Conservation (phyloP, 169 alveolate genomes). For the Plasmodium cynomolgi region DNA sequence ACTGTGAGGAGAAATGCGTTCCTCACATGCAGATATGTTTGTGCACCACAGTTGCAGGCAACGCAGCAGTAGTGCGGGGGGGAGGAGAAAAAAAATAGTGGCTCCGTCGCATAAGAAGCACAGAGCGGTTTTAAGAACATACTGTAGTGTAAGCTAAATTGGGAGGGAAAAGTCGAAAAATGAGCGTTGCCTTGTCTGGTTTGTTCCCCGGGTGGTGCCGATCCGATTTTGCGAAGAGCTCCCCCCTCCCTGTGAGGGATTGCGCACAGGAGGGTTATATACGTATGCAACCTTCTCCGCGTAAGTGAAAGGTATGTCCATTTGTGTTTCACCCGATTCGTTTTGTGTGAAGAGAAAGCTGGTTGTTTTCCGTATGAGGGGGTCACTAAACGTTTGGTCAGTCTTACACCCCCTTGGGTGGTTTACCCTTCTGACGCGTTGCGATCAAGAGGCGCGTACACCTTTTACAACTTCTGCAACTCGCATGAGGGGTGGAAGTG, state of each 20-base stretch:
- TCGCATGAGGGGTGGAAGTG: background rate
- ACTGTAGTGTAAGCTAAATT: background rate
- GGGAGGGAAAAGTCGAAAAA: background rate
- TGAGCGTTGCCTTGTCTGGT: background rate
- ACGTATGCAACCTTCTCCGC: background rate
- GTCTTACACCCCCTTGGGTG: background rate
- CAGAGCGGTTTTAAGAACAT: background rate
- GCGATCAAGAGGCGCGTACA: background rate
- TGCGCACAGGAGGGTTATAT: background rate
- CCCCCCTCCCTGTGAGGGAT: background rate
- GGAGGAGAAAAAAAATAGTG: background rate
- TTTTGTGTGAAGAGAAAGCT: background rate
- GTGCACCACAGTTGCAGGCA: constrained; percentile 49
- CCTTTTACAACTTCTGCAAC: background rate
- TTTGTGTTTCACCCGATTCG: background rate
- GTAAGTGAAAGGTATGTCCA: background rate
- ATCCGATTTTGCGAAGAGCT: background rate
- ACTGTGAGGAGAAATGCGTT: background rate
- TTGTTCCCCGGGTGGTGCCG: background rate
- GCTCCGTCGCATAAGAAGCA: background rate
- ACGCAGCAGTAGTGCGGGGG: background rate
- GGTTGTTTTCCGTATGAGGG: background rate
- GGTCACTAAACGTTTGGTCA: background rate
- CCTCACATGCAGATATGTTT: background rate
- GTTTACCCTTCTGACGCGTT: background rate